Evolutionary conservation across 2,329 filamentous ascomycete species (phyloP).

Genomic region (Penicillium sp.): DNA sequence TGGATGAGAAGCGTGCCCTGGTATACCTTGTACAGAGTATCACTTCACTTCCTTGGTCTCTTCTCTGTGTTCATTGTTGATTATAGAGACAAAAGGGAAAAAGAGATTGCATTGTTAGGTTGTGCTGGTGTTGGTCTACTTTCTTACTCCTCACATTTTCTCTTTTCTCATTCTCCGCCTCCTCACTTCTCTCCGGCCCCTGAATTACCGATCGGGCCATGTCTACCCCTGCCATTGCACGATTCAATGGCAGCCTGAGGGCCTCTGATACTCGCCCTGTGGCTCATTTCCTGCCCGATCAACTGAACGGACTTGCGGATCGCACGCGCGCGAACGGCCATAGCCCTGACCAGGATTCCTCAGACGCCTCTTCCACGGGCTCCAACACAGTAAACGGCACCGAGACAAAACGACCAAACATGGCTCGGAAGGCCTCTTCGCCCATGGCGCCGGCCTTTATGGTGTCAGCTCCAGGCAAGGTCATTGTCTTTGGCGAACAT

Average conservation of each 20-base stretch:
- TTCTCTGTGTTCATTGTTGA: not conserved
- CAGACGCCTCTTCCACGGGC: slow-evolving; percentile 31
- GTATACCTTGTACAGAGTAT: slow-evolving; percentile 19
- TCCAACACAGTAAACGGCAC: slow-evolving; percentile 15
- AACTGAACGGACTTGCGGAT: slow-evolving; percentile 18
- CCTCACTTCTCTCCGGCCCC: slow-evolving; percentile 6
- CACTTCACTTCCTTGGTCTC: slow-evolving; percentile 3
- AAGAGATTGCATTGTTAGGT: not conserved
- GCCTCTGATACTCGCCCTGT: slow-evolving; percentile 27
- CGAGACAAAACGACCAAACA: slow-evolving; percentile 12
- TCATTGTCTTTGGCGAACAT: slow-evolving; percentile 97
- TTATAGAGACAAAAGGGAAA: too few relatives aligned
- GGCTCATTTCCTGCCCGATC: slow-evolving; percentile 26
- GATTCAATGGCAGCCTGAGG: slow-evolving; percentile 33
- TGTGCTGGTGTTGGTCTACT: not conserved
- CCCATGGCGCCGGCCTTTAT: slow-evolving; percentile 85
- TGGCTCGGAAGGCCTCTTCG: slow-evolving; percentile 45
- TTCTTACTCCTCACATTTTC: not conserved
- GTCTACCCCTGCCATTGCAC: slow-evolving; percentile 17
- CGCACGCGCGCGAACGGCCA: slow-evolving; percentile 18
- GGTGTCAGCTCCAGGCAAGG: slow-evolving; percentile 96
- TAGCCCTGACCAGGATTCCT: slow-evolving; percentile 15
- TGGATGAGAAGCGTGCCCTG: slow-evolving; percentile 14
- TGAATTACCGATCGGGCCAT: slow-evolving; percentile 12
- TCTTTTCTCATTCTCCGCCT: not conserved